Base-by-base conservation (phyloP, 495 filamentous ascomycete genomes). In the Neurospora intermedia region DNA sequence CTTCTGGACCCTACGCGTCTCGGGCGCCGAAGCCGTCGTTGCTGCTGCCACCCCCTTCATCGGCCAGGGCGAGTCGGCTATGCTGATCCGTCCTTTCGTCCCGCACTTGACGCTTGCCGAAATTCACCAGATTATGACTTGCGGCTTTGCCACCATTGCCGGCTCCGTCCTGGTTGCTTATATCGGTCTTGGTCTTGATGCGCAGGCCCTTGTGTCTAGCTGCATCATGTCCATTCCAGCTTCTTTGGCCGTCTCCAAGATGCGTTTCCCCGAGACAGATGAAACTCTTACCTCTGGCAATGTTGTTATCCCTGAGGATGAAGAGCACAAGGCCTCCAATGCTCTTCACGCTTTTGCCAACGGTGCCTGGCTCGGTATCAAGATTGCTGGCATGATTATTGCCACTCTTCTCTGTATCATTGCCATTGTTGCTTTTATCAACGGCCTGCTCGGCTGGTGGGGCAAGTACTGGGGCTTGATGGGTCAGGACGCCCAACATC, bases 31-130 rank as follows among this genome's bases (percentile, higher is more conserved):
- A 79, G 93, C 94, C 31, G 91, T 97, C 40, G 94, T 97, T 39
- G 94, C 94, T 40, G 92, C 94, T 59, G 94, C 94, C n/a, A 94
- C 94, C 6, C 94, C 94, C 1, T 97, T 97, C 82, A 94, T 97
- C 75, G 94, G 94, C 41, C 94, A 96, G 83, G 94, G 94, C 75
- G 94, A 97, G 85, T 94, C 92, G 9, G 94, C 92, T 43, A 95
- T 97, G 91, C 83, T 97, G 70, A 93, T 97, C 83, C 89, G 89
- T 45, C 93, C 93, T 8, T 97, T 94, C 81, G 88, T 97, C 69
- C 82, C 91, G 7, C 88, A 96, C 80, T 85, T 96, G 73, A 97
- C 94, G 45, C 81, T 88, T 76, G 93, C 93, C 72, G 94, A 97
- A 80, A 80, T 97, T 39, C 94, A 97, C 81, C 94, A 97, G 80